phyloP scores from a whole-genome alignment of 768 basidiomycete genomes.

The Leucogyrophana mollusca region DNA sequence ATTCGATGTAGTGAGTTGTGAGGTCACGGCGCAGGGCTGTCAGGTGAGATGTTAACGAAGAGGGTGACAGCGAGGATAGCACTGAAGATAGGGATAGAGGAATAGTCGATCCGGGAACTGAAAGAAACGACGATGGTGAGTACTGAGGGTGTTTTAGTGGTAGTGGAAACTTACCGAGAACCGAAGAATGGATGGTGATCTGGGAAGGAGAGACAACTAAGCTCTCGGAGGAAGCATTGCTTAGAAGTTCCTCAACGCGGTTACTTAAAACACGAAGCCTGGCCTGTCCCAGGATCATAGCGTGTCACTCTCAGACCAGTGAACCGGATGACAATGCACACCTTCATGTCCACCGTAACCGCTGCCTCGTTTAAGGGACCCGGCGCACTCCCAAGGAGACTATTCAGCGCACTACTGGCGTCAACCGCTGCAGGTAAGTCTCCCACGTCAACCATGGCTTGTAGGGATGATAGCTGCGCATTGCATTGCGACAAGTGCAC shows the following conservation, averaged over 20 bases:
- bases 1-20: constrained; percentile 55
- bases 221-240: constrained; percentile 63
- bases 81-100: constrained; percentile 52
- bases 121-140: constrained; percentile 1
- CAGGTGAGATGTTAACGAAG: constrained; percentile 55
- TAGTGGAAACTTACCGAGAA: constrained; percentile 39
- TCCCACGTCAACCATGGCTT: constrained; percentile 50
- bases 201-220: constrained; percentile 49
- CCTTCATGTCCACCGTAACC: constrained; percentile 59
- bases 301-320: too few species aligned
- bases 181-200: constrained; percentile 47
- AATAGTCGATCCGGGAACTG: constrained; percentile 59
- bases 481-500: constrained; percentile 55
- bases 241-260: constrained; percentile 68
- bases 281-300: constrained; percentile 37
- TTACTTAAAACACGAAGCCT: constrained; percentile 54
- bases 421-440: constrained; percentile 62
- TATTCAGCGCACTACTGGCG: constrained; percentile 41
- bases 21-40: constrained; percentile 66
- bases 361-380: constrained; percentile 47
- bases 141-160: background rate
- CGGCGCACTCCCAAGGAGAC: constrained; percentile 47
- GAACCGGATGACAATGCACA: constrained; percentile 27
- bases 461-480: constrained; percentile 43
- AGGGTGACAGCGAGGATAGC: constrained; percentile 55